A percentile compares a stretch with the other conserved stretches of the same genome.
Conservation (phyloP, 768 basidiomycete genomes). For the Megacollybia marginata region DNA sequence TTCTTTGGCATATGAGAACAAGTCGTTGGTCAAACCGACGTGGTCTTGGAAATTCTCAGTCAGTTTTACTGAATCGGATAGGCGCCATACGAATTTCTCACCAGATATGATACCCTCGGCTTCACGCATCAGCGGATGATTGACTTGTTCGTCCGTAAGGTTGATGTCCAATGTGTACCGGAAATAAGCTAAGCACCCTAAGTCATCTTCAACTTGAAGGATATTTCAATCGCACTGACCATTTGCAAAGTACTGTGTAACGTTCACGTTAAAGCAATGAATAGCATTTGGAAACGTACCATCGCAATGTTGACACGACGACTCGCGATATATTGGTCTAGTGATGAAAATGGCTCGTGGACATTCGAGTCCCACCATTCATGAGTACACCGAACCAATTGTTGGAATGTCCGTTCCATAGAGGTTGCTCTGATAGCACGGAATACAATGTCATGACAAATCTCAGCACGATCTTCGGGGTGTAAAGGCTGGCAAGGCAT, state of each 20-base stretch:
- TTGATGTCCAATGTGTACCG: slow-evolving; percentile 8
- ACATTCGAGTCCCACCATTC: slow-evolving; percentile 6
- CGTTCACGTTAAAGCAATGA: too few relatives aligned
- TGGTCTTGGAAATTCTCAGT: slow-evolving; percentile 2
- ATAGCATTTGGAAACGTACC: neutral
- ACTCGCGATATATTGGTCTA: slow-evolving; percentile 1
- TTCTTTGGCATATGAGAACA: slow-evolving; percentile 7
- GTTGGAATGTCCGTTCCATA: slow-evolving; percentile 6
- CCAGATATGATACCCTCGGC: slow-evolving; percentile 7
- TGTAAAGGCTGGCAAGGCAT: slow-evolving; percentile 3
- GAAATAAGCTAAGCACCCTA: slow-evolving; percentile 4
- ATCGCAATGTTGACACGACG: slow-evolving; percentile 4
- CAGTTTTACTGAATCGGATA: neutral
- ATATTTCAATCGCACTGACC: neutral
- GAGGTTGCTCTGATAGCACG: slow-evolving; percentile 8
- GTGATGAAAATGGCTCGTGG: neutral
- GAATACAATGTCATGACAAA: slow-evolving; percentile 10
- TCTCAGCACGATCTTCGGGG: slow-evolving; percentile 4
- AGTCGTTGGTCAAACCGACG: slow-evolving; percentile 8
- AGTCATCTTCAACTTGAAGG: too few relatives aligned
- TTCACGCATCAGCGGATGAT: slow-evolving; percentile 8
- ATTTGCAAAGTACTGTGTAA: slow-evolving; percentile 3
- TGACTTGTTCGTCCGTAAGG: slow-evolving; percentile 8
- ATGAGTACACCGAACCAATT: slow-evolving; percentile 6
- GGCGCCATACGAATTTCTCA: neutral